These are phyloP conservation scores for Phytopythium cucurbitacearum DNA, from an alignment of 352 stramenopile species.

Conservation along the genomic window DNA sequence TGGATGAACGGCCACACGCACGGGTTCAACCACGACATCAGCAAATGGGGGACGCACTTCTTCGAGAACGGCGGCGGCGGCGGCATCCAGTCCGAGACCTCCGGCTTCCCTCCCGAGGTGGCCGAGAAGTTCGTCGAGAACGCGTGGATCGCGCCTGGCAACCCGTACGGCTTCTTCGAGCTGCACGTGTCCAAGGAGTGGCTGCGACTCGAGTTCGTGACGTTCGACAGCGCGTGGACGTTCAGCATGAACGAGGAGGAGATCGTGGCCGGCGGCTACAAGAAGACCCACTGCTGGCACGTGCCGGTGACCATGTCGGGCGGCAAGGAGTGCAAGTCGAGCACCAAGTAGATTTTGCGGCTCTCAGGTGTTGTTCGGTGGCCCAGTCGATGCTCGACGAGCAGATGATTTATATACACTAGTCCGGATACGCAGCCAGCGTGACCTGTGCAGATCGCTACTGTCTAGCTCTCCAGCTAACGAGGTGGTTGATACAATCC, in stretches of 20 bases:
- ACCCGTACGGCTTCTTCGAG: slow-evolving; percentile 86
- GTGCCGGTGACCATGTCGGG: slow-evolving; percentile 63
- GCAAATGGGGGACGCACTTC: slow-evolving; percentile 84
- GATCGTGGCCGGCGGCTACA: slow-evolving; percentile 73
- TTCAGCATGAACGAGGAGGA: slow-evolving; percentile 74
- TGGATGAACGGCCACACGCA: slow-evolving; percentile 87
- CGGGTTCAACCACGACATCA: slow-evolving; percentile 86
- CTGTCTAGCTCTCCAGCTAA: too few species aligned
- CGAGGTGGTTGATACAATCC: too few species aligned
- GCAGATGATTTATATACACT: too few species aligned
- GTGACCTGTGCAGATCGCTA: slow-evolving; percentile 6
- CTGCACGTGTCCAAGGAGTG: slow-evolving; percentile 83
- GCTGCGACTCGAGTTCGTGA: slow-evolving; percentile 81
- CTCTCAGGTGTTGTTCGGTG: too few species aligned
- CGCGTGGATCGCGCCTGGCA: slow-evolving; percentile 71
- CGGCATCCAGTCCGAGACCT: slow-evolving; percentile 85
- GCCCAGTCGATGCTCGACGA: too few species aligned
- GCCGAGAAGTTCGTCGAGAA: slow-evolving; percentile 79
- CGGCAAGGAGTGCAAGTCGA: slow-evolving; percentile 56
- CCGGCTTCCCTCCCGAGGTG: slow-evolving; percentile 59
- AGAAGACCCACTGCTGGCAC: slow-evolving; percentile 85
- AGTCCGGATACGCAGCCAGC: too few species aligned
- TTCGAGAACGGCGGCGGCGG: slow-evolving; percentile 85
- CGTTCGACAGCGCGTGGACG: slow-evolving; percentile 74
- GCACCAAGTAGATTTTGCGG: slow-evolving; percentile 4